Conservation (phyloP, 495 filamentous ascomycete species). For the Podospora anserina region DNA sequence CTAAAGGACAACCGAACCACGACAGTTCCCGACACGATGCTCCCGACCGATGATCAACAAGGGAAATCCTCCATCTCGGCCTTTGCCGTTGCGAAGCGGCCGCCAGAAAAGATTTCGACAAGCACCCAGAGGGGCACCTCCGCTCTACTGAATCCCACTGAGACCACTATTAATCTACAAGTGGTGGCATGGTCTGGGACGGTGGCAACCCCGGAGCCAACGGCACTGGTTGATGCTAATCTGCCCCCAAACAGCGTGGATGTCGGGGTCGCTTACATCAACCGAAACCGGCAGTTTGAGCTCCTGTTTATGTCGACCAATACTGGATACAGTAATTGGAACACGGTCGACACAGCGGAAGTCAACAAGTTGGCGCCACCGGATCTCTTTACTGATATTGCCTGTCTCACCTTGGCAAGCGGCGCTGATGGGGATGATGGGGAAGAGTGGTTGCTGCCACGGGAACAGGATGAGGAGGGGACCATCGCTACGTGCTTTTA, state of each 20-base stretch:
- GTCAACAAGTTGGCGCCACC: background rate
- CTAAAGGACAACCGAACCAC: too few relatives aligned
- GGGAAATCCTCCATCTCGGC: background rate
- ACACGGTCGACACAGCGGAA: background rate
- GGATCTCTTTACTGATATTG: background rate
- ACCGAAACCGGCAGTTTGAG: background rate
- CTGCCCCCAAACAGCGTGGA: background rate
- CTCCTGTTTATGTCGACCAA: background rate
- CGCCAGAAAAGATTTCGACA: background rate
- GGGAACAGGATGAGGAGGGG: background rate
- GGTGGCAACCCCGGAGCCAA: too few relatives aligned
- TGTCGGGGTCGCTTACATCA: background rate
- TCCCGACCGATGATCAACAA: too few relatives aligned
- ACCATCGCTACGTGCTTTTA: background rate
- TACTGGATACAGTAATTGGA: too few relatives aligned
- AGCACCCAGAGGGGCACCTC: too few relatives aligned
- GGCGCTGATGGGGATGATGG: background rate
- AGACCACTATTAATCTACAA: too few relatives aligned
- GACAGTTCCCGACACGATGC: too few relatives aligned
- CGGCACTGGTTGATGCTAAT: too few relatives aligned
- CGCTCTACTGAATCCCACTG: too few relatives aligned
- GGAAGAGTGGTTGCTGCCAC: background rate
- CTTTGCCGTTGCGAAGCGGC: background rate
- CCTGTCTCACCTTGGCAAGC: background rate
- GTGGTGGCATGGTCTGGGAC: too few relatives aligned